These are phyloP conservation scores for Syzygium malaccense DNA, from an alignment of 441 rosid species.

Conservation along the genomic window DNA sequence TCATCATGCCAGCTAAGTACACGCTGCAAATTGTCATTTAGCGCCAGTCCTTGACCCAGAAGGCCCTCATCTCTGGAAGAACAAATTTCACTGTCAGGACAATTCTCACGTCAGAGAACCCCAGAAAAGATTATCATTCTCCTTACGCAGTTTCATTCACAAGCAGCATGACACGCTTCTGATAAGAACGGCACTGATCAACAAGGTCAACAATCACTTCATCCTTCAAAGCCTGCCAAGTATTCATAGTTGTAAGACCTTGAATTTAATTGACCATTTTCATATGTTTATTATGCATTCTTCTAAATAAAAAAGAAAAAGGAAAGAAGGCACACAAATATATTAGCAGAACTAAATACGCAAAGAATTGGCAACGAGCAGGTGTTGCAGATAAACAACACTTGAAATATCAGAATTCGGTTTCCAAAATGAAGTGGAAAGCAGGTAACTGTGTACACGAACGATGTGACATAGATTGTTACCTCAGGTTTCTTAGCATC, in stretches of 20 bases:
- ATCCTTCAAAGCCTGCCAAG: slow-evolving; percentile 69
- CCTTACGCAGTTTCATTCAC: slow-evolving; percentile 73
- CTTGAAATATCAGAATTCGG: neutral
- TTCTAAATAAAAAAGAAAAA: neutral
- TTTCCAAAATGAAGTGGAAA: neutral
- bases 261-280: neutral
- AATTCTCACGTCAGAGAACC: neutral
- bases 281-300: neutral
- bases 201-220: slow-evolving; percentile 92
- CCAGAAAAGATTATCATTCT: neutral
- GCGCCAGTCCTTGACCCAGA: slow-evolving; percentile 70
- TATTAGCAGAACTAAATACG: neutral
- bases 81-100: slow-evolving; percentile 12
- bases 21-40: slow-evolving; percentile 86
- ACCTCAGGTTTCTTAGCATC: slow-evolving; percentile 85
- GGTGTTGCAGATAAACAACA: neutral
- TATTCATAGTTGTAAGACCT: neutral
- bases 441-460: neutral
- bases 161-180: slow-evolving; percentile 73
- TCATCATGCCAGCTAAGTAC: slow-evolving; percentile 80
- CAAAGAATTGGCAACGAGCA: neutral
- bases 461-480: neutral
- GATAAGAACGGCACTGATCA: slow-evolving; percentile 89
- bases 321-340: neutral
- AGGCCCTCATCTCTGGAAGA: slow-evolving; percentile 75